phyloP scores from a whole-genome alignment of 1,284 basidiomycete genomes.

The Moesziomyces antarcticus region DNA sequence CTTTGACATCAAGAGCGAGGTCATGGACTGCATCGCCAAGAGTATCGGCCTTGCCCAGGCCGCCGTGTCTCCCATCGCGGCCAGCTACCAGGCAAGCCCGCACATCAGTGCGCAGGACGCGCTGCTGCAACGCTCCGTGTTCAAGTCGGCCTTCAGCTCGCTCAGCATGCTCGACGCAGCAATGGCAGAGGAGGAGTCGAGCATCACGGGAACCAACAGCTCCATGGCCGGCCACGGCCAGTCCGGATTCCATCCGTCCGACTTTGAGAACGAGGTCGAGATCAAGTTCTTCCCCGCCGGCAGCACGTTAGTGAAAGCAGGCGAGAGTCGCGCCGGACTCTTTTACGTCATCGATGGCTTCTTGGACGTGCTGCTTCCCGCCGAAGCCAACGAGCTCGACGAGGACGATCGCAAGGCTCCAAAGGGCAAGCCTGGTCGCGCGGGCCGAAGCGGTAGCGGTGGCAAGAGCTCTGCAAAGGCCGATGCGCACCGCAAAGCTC shows the following conservation, averaged over 20 bases:
- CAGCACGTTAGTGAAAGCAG: conserved; percentile 85
- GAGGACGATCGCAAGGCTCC: conserved; percentile 38
- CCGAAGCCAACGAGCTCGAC: conserved; percentile 65
- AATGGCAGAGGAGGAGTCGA: conserved; percentile 57
- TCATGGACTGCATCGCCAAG: conserved; percentile 96
- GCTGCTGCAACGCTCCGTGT: conserved; percentile 66
- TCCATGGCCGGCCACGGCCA: conserved; percentile 44
- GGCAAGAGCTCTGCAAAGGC: conserved; percentile 1
- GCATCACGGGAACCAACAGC: conserved; percentile 50
- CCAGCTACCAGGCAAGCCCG: conserved; percentile 66
- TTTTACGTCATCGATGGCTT: conserved; percentile 99
- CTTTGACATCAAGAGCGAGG: conserved; percentile 90
- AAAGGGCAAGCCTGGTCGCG: conserved; percentile 4
- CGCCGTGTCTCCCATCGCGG: conserved; percentile 54
- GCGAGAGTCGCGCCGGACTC: conserved; percentile 88
- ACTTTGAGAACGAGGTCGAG: conserved; percentile 92
- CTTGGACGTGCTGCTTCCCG: conserved; percentile 86
- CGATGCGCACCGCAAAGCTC: conserved; percentile 7
- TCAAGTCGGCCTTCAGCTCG: conserved; percentile 83
- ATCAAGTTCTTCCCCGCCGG: conserved; percentile 92
- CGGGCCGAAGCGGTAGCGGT: conserved; percentile 1
- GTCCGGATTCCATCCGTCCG: conserved; percentile 68
- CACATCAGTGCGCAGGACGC: conserved; percentile 50
- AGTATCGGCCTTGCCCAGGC: conserved; percentile 95
- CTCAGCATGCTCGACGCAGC: conserved; percentile 75